phyloP scores from a whole-genome alignment of 2,329 filamentous ascomycete genomes.

The Aureobasidium uvarum region DNA sequence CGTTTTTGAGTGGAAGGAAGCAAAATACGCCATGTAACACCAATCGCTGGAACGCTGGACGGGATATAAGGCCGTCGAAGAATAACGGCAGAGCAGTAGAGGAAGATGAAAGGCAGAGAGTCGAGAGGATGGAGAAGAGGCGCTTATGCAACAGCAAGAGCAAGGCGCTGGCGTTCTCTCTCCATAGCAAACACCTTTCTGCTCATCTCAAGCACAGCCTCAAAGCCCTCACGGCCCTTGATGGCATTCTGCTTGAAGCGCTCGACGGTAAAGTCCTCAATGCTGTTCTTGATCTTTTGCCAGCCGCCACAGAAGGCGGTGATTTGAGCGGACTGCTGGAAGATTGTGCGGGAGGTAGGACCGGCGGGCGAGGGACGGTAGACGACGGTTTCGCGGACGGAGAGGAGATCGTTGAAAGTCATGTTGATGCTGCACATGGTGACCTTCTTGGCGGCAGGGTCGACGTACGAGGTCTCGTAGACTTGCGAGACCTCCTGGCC shows the following conservation, averaged over 20 bases:
- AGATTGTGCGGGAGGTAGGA: slow-evolving; percentile 65
- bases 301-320: slow-evolving; percentile 94
- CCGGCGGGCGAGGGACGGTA: slow-evolving; percentile 62
- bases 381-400: slow-evolving; percentile 86
- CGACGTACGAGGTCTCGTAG: slow-evolving; percentile 94
- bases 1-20: not conserved
- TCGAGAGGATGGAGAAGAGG: not conserved
- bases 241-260: slow-evolving; percentile 88
- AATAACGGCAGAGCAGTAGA: not conserved
- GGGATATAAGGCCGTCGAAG: slow-evolving; percentile 4
- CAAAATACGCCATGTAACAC: slow-evolving; percentile 14
- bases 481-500: slow-evolving; percentile 79
- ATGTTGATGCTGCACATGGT: slow-evolving; percentile 97
- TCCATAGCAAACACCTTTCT: slow-evolving; percentile 89
- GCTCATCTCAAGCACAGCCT: slow-evolving; percentile 91
- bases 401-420: slow-evolving; percentile 86
- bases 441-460: slow-evolving; percentile 76
- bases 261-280: slow-evolving; percentile 87
- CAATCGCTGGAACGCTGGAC: slow-evolving; percentile 25
- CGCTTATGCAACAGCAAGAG: slow-evolving; percentile 4
- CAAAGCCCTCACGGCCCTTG: slow-evolving; percentile 91
- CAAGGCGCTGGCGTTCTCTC: slow-evolving; percentile 57
- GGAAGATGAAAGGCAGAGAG: not conserved
- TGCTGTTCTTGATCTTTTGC: slow-evolving; percentile 94
- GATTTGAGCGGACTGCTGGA: slow-evolving; percentile 86